phyloP scores from a whole-genome alignment of 331 rosid genomes.

The Quercus phellos region DNA sequence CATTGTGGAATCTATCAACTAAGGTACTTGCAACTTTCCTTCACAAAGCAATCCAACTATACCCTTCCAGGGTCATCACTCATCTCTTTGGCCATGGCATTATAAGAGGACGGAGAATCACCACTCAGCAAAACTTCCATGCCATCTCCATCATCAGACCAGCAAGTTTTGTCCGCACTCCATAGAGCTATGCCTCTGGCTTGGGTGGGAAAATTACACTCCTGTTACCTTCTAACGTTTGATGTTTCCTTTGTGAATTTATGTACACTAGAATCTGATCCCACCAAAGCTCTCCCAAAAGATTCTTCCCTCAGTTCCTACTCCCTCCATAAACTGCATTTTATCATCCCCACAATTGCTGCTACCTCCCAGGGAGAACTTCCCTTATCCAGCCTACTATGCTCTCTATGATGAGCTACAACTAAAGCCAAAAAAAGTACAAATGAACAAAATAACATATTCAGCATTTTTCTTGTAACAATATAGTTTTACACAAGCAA shows the following conservation, averaged over 20 bases:
- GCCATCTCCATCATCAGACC: conserved; percentile 15
- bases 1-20: conserved; percentile 13
- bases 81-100: conserved; percentile 16
- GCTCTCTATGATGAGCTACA: conserved; percentile 32
- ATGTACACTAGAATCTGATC: conserved; percentile 23
- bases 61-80: conserved; percentile 21
- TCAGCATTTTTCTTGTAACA: not conserved
- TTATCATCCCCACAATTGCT: conserved; percentile 1
- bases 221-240: conserved; percentile 18
- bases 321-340: conserved; percentile 15
- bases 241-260: conserved; percentile 17
- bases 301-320: conserved; percentile 19
- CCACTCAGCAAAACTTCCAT: conserved; percentile 2
- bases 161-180: not conserved
- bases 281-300: not conserved
- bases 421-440: conserved; percentile 15
- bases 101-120: conserved; percentile 15
- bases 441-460: not conserved
- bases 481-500: conserved; percentile 3
- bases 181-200: not conserved
- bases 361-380: conserved; percentile 4
- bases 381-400: conserved; percentile 12
- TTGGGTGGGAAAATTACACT: conserved; percentile 7
- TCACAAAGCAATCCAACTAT: conserved; percentile 24
- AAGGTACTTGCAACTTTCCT: conserved; percentile 22